Conservation (phyloP, 805 yeast species). For the Maudiozyma turicensis region DNA sequence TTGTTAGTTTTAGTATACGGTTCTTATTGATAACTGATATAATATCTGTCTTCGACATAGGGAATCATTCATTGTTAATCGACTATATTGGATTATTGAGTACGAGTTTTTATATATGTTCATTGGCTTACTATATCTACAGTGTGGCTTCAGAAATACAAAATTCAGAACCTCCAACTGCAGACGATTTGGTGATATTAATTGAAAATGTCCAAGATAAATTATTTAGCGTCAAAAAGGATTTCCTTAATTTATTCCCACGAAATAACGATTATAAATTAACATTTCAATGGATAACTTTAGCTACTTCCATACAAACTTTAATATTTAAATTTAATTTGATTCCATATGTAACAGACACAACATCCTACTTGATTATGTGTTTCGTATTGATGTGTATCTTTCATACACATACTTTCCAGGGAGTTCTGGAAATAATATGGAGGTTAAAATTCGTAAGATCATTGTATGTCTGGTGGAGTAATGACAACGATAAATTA, state of each 20-base stretch:
- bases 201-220: constrained; percentile 21
- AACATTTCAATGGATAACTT: constrained; percentile 2
- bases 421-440: constrained; percentile 18
- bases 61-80: constrained; percentile 1
- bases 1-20: constrained; percentile 11
- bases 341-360: constrained; percentile 2
- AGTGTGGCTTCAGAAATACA: constrained; percentile 14
- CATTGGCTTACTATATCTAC: constrained; percentile 15
- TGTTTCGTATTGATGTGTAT: constrained; percentile 4
- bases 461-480: constrained; percentile 7
- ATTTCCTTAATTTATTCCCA: constrained; percentile 5
- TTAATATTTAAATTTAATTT: constrained; percentile 6
- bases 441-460: constrained; percentile 22
- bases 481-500: background rate
- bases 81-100: constrained; percentile 19
- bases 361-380: constrained; percentile 9
- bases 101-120: constrained; percentile 6
- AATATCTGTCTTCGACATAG: background rate
- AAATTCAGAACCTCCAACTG: constrained; percentile 24
- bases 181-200: constrained; percentile 23
- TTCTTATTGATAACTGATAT: constrained; percentile 2
- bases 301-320: constrained; percentile 17
- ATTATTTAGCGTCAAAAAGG: constrained; percentile 14
- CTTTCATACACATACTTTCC: constrained; percentile 24
- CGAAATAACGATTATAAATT: background rate